Evolutionary conservation across 345 rosid genomes (phyloP).

Genomic region (Laguncularia racemosa): DNA sequence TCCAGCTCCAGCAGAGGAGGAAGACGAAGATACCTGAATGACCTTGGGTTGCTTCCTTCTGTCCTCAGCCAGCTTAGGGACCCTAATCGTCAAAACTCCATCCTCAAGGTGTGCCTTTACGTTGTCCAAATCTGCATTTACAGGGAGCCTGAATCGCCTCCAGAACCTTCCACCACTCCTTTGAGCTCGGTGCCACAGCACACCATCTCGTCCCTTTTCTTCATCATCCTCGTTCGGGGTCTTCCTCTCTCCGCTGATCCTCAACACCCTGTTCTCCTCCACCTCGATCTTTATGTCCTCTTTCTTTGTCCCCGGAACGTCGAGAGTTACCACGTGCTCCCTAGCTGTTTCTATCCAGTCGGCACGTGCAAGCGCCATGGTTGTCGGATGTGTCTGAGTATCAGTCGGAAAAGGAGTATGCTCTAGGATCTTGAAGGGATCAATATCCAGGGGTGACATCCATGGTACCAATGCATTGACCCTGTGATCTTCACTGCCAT

Average conservation of each 20-base stretch:
- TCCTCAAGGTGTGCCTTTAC: slow-evolving; percentile 58
- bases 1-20: slow-evolving; percentile 22
- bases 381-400: slow-evolving; percentile 16
- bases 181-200: slow-evolving; percentile 62
- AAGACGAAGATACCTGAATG: slow-evolving; percentile 18
- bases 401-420: slow-evolving; percentile 20
- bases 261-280: slow-evolving; percentile 46
- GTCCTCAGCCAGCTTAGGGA: slow-evolving; percentile 48
- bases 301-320: slow-evolving; percentile 66
- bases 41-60: slow-evolving; percentile 38
- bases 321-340: slow-evolving; percentile 51
- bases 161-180: slow-evolving; percentile 66
- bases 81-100: slow-evolving; percentile 49
- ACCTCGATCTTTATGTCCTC: slow-evolving; percentile 74
- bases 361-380: slow-evolving; percentile 43
- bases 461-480: slow-evolving; percentile 18
- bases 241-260: slow-evolving; percentile 78
- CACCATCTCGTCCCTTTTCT: slow-evolving; percentile 19
- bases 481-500: slow-evolving; percentile 6
- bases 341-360: slow-evolving; percentile 86
- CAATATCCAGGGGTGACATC: slow-evolving; percentile 16
- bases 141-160: slow-evolving; percentile 73
- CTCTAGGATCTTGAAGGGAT: slow-evolving; percentile 38
- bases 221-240: slow-evolving; percentile 48
- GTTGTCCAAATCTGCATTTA: slow-evolving; percentile 56